phyloP scores from a whole-genome alignment of 192 early-diverging fungal genomes.

The Linderina pennispora region DNA sequence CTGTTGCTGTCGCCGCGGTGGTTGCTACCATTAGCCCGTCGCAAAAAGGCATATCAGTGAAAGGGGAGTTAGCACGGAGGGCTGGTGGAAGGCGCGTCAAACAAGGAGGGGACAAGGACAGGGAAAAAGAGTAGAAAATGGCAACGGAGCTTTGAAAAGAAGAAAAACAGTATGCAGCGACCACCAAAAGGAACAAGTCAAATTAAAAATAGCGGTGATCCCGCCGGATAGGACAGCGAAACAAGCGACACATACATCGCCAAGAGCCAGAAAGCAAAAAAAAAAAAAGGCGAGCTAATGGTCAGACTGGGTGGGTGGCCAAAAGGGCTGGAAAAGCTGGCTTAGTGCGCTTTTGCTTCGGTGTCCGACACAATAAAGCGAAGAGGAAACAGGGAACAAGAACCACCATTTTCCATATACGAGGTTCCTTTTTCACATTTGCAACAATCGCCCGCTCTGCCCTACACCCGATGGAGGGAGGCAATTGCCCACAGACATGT shows the following conservation, averaged over 20 bases:
- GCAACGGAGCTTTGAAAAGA: constrained; percentile 11
- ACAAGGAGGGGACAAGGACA: constrained; percentile 3
- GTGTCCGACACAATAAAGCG: too few relatives aligned
- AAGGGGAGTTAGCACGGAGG: constrained; percentile 1
- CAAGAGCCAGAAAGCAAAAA: too few relatives aligned
- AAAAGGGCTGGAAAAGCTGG: neutral
- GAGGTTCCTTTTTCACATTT: too few relatives aligned
- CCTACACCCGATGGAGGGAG: too few relatives aligned
- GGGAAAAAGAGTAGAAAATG: constrained; percentile 9
- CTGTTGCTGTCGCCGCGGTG: constrained; percentile 44
- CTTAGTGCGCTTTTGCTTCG: too few relatives aligned
- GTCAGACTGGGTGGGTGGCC: neutral
- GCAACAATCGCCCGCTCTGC: too few relatives aligned
- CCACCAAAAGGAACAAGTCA: constrained; percentile 7
- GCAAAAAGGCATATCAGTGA: too few relatives aligned
- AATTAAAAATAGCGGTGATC: neutral
- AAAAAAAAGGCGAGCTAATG: neutral
- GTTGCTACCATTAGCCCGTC: too few relatives aligned
- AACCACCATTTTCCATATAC: too few relatives aligned
- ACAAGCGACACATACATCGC: constrained; percentile 1
- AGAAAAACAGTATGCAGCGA: constrained; percentile 7
- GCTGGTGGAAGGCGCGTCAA: constrained; percentile 5
- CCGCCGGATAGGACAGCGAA: too few relatives aligned
- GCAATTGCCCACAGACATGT: too few relatives aligned
- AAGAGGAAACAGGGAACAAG: too few relatives aligned